Conservation (phyloP, 768 basidiomycete species). For the Trametopsis cervina region DNA sequence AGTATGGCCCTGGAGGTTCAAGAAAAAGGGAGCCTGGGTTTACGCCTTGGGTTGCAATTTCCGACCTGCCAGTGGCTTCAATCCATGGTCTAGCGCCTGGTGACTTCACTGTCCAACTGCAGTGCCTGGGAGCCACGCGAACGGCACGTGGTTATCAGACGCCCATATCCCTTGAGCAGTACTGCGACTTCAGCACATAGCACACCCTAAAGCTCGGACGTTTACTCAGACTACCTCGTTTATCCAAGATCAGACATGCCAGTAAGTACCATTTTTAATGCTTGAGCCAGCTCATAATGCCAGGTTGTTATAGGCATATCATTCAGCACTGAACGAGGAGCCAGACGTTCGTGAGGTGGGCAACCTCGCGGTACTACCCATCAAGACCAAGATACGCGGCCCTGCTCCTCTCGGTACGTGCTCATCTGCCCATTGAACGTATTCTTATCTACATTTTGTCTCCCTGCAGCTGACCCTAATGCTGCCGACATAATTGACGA, state of each 20-base stretch:
- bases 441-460: not conserved
- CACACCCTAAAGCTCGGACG: too few species aligned
- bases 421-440: not conserved
- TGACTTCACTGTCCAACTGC: too few species aligned
- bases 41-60: too few species aligned
- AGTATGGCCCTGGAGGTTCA: too few species aligned
- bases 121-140: too few species aligned
- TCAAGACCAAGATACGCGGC: constrained; percentile 87
- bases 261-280: constrained; percentile 7
- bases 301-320: constrained; percentile 81
- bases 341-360: constrained; percentile 79
- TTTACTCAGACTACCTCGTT: too few species aligned
- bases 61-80: too few species aligned
- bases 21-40: too few species aligned
- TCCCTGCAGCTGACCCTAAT: constrained; percentile 60
- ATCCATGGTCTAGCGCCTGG: too few species aligned
- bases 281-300: constrained; percentile 8
- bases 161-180: too few species aligned
- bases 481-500: constrained; percentile 92
- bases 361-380: constrained; percentile 84
- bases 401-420: constrained; percentile 75
- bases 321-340: constrained; percentile 87
- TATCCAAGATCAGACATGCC: constrained; percentile 18
- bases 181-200: too few species aligned
- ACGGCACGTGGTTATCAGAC: not conserved